These are phyloP conservation scores for Boletus insuetus DNA, from an alignment of 768 basidiomycete species.

Conservation along the genomic window DNA sequence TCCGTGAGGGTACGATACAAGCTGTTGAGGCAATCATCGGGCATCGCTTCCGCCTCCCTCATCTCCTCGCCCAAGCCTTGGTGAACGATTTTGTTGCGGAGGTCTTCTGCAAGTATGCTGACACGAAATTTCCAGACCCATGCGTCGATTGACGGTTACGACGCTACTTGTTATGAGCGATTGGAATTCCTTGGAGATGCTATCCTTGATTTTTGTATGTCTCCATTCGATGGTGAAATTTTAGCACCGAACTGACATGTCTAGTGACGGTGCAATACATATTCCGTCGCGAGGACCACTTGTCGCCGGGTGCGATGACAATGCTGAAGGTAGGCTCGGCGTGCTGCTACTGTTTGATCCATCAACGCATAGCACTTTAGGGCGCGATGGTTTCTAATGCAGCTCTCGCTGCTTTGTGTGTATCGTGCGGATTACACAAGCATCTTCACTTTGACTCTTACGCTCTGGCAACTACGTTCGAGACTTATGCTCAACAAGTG, in stretches of 20 bases:
- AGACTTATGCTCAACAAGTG: slow-evolving; percentile 50
- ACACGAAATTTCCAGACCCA: slow-evolving; percentile 56
- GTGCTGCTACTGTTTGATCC: not conserved
- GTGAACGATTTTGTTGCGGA: slow-evolving; percentile 38
- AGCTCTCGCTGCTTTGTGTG: slow-evolving; percentile 71
- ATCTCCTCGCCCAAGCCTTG: slow-evolving; percentile 70
- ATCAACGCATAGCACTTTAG: slow-evolving; percentile 36
- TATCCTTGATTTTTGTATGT: slow-evolving; percentile 77
- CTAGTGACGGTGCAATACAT: slow-evolving; percentile 74
- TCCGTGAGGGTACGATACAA: slow-evolving; percentile 47
- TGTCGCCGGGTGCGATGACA: slow-evolving; percentile 76
- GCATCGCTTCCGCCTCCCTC: slow-evolving; percentile 56
- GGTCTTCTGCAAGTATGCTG: slow-evolving; percentile 1
- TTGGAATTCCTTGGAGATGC: slow-evolving; percentile 88
- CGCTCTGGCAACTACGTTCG: slow-evolving; percentile 48
- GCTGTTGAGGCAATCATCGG: slow-evolving; percentile 65
- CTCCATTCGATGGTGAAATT: not conserved
- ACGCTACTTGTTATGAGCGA: slow-evolving; percentile 63
- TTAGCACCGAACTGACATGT: not conserved
- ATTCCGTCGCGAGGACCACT: slow-evolving; percentile 56
- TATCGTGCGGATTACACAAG: slow-evolving; percentile 62
- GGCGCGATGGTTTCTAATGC: slow-evolving; percentile 85
- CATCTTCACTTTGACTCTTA: slow-evolving; percentile 59
- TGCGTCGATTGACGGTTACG: slow-evolving; percentile 53
- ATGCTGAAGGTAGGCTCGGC: slow-evolving; percentile 59